Evolutionary conservation across 352 stramenopile species (phyloP), one percentile per base, ranked within the genome.

Genomic region (Globisporangium uncinulatum): DNA sequence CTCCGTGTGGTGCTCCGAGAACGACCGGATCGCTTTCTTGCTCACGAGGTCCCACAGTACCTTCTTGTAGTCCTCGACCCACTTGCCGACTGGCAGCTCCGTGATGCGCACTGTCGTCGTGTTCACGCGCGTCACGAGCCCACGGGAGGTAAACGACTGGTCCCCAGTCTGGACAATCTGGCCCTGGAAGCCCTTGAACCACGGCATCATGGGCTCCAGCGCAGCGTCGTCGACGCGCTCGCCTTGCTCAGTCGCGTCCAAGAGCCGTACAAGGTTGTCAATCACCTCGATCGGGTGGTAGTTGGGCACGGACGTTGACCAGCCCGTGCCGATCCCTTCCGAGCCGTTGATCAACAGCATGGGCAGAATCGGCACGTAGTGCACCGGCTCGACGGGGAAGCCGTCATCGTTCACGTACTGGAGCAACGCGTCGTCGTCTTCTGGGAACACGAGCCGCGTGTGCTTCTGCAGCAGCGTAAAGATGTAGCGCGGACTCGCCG

Each of bases 41-140:
- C 67, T 79, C 21, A 95, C 71, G 32, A 99, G 76, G 11, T 88
- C 83, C 74, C 98, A 98, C 31, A 99, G 65, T 21, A 97, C 91
- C 44, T 87, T 82, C 73, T 99, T 99, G 83, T 99, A 99, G 70
- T 99, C 95, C 59, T 99, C 96, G 4, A 98, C 98, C 97, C 96
- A 99, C 58, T 89, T 97, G 20, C 92, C 87, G 4, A 99, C 74
- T 0, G 98, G 97, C 6, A 99, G 67, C 79, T 99, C 98, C 9
- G 84, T 92, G 54, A 99, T 98, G 5, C 89, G 65, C 13, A 99
- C 67, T 9, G 95, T 98, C n/a, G 87, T 95, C 6, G 97, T 87
- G 66, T 98, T 89, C 11, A 95, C 67, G 39, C 86, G 73, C 15
- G 83, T 57, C 10, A 93, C 69, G 34, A 70, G 74, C 6, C 89